Base-by-base conservation (phyloP, 2,329 filamentous ascomycete species). In the Septoria linicola region DNA sequence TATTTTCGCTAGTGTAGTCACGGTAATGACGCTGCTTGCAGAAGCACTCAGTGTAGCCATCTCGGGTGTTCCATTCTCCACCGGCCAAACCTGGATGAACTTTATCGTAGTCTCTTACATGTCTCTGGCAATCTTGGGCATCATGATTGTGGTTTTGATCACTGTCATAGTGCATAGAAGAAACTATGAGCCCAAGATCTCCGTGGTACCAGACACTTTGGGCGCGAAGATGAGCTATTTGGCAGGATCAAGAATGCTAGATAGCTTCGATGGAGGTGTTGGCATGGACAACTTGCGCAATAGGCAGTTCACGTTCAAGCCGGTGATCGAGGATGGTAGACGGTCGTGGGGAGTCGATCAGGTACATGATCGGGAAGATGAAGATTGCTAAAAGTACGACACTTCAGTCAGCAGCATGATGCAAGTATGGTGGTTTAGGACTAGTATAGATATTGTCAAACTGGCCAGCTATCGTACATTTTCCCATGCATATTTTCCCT, bases 1-100 rank as follows among this genome's bases (percentile, higher is more conserved):
- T 41, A 53, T 41, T 44, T 45, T 54, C 48, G 43, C 42, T 14
- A 46, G 53, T 1, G n/a, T 54, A 8, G 19, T 58, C 2, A 57
- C 58, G n/a, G 14, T 47, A 8, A 46, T 47, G 3, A 58, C 55
- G 1, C 40, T 57, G 8, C 21, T 47, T 1, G 51, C 32, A 23
- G 58, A 58, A 48, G 55, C 42, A 4, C 55, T 58, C 21, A 58
- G 46, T 31, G 51, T 60, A 4, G 55, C 57, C 21, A 57, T 60
- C 39, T 39, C 35, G 2, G 53, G 58, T 7, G 51, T 60, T 2
- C 58, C 58, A 1, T 60, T 50, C 35, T 47, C 44, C 2, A 54
- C 47, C 1, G 58, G 55, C 7, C 55, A 60, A 32, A 54, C 51
- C 7, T 53, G 41, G 41, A 31, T 17, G 34, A 48, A 56, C n/a